Evolutionary conservation across 129 eudicot genomes (phyloP).

Genomic region (Chrysanthemum lavandulifolium): DNA sequence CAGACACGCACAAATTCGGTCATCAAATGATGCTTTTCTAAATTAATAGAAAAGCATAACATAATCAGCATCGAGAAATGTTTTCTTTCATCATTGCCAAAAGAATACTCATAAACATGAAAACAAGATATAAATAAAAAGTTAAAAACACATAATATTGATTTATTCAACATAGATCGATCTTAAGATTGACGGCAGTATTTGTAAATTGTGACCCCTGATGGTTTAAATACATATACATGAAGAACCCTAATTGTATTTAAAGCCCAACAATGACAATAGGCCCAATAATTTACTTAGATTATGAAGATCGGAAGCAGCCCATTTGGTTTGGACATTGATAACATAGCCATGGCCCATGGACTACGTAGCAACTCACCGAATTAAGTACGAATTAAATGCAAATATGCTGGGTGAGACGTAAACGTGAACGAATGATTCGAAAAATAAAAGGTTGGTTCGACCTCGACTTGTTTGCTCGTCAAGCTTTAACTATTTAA

Average conservation of each 20-base stretch:
- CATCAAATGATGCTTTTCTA: slow-evolving; percentile 43
- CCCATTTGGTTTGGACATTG: background rate
- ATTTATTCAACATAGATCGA: background rate
- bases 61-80: slow-evolving; percentile 68
- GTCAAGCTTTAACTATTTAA: too few relatives aligned
- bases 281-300: background rate
- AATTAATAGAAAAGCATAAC: slow-evolving; percentile 4
- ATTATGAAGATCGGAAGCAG: background rate
- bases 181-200: background rate
- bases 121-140: too few relatives aligned
- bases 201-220: background rate
- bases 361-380: too few relatives aligned
- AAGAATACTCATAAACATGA: background rate
- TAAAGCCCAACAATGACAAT: background rate
- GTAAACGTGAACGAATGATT: too few relatives aligned
- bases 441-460: too few relatives aligned
- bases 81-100: slow-evolving; percentile 54
- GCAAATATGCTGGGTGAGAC: too few relatives aligned
- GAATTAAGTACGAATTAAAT: too few relatives aligned
- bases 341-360: background rate
- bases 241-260: background rate
- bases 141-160: background rate
- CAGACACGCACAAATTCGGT: slow-evolving; percentile 88
- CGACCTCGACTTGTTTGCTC: too few relatives aligned
- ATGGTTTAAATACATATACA: background rate